Evolutionary conservation across 257 asterid species (phyloP), one percentile per base, ranked within the genome.

Genomic region (Gardenia jasminoides): DNA sequence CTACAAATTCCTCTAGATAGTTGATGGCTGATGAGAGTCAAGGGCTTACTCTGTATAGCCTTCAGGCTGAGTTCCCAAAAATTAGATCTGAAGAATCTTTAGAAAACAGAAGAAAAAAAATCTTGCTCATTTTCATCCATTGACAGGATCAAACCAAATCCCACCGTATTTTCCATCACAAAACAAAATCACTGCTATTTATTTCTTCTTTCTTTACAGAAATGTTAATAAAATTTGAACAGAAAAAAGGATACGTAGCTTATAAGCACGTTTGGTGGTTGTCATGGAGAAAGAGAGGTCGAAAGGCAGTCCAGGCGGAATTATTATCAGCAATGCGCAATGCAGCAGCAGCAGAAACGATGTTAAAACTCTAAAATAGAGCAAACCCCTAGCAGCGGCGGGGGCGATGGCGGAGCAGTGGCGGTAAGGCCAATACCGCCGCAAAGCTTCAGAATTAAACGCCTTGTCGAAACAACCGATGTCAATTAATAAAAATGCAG

Each of bases 181-280:
- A n/a, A n/a, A n/a, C n/a, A n/a, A n/a, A n/a, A n/a, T n/a, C n/a
- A n/a, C n/a, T n/a, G n/a, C n/a, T n/a, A n/a, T n/a, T n/a, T n/a
- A n/a, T 36, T 36, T 36, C 2, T 36, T 36, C 4, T 36, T 36
- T 36, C 4, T 62, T 12, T 76, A 61, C 52, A 13, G 28, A 58
- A 58, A 58, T n/a, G 3, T n/a, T n/a, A 65, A 61, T 52, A 4
- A 77, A 68, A 85, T 74, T 44, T 24, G 46, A 39, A 36, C 62
- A 69, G 24, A 20, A 72, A 75, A 68, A 90, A 91, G 98, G 98
- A 95, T 95, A 95, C 98, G 99, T 83, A 95, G 93, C 97, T 95
- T 95, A 79, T 95, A 95, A 85, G 97, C 98, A 78, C 98, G 99
- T 85, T 95, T 95, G 88, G 97, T 85, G 80, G 98, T 89, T 56